A percentile compares a stretch with the other conserved stretches of the same genome.
phyloP scores from a whole-genome alignment of 2,329 filamentous ascomycete species.

The Aspergillaceae sp. region DNA sequence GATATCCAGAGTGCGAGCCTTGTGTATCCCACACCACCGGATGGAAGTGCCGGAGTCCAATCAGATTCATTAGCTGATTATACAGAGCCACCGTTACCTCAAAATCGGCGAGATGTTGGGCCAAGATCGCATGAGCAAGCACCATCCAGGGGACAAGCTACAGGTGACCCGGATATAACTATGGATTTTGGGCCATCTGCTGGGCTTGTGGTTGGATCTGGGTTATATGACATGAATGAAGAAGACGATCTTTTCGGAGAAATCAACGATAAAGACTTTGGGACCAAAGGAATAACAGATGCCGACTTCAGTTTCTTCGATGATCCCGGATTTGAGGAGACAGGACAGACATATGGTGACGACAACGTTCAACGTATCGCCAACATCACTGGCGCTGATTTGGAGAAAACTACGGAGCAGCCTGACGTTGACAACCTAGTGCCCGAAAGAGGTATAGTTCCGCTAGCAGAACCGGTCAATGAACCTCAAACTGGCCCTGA shows the following conservation, averaged over 20 bases:
- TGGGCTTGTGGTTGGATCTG: slow-evolving; percentile 27
- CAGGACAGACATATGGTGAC: slow-evolving; percentile 10
- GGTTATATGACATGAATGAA: slow-evolving; percentile 33
- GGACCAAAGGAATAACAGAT: slow-evolving; percentile 49
- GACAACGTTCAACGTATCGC: slow-evolving; percentile 7
- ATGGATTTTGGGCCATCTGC: slow-evolving; percentile 18
- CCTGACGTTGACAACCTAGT: slow-evolving; percentile 1
- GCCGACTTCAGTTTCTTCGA: slow-evolving; percentile 60
- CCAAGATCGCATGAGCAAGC: slow-evolving; percentile 9
- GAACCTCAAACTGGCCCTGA: not conserved
- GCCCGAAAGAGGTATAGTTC: not conserved
- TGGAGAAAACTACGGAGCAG: slow-evolving; percentile 8
- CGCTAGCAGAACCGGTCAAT: slow-evolving; percentile 1
- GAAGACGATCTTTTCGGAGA: slow-evolving; percentile 53
- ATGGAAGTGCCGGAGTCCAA: slow-evolving; percentile 33
- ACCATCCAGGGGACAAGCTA: slow-evolving; percentile 4
- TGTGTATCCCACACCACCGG: slow-evolving; percentile 48
- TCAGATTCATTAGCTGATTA: slow-evolving; percentile 26
- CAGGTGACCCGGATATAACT: slow-evolving; percentile 11
- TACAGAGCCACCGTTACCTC: slow-evolving; percentile 14
- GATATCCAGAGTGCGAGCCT: slow-evolving; percentile 35
- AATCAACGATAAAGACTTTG: slow-evolving; percentile 47
- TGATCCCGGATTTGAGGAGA: slow-evolving; percentile 35
- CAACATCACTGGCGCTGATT: slow-evolving; percentile 5
- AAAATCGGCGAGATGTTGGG: slow-evolving; percentile 7